Conservation (phyloP, 2,329 filamentous ascomycete genomes). For the Sarocladium kiliense region DNA sequence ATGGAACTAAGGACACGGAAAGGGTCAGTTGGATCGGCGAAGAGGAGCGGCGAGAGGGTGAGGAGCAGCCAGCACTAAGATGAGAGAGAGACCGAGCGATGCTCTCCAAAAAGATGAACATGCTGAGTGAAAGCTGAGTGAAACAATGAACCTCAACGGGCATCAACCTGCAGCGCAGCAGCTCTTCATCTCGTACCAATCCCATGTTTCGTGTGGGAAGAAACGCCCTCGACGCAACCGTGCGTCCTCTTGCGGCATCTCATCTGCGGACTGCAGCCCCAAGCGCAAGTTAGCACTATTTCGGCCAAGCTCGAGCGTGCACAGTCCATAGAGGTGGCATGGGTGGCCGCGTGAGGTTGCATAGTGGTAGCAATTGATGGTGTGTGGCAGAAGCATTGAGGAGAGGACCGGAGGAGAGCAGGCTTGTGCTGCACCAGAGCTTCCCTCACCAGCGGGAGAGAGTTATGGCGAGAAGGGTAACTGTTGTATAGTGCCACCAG, state of each 20-base stretch:
- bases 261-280: constrained; percentile 8
- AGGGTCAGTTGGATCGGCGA: not conserved
- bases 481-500: no score
- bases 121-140: not conserved
- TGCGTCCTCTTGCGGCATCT: constrained; percentile 7
- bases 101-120: not conserved
- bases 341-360: not conserved
- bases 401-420: not conserved
- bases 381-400: not conserved
- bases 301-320: not conserved
- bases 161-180: not conserved
- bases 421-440: no score
- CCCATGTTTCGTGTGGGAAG: constrained; percentile 5
- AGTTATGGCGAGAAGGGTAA: no score
- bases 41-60: not conserved
- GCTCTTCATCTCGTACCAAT: not conserved
- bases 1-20: not conserved
- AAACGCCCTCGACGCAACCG: constrained; percentile 9
- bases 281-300: not conserved
- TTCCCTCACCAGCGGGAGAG: no score
- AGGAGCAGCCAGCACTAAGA: not conserved
- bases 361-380: not conserved
- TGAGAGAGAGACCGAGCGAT: not conserved
- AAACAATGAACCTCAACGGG: no score
- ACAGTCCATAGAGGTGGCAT: not conserved